A percentile compares a stretch with the other conserved stretches of the same genome.
Conservation (phyloP, 345 rosid species). For the Eutrema heterophyllum region DNA sequence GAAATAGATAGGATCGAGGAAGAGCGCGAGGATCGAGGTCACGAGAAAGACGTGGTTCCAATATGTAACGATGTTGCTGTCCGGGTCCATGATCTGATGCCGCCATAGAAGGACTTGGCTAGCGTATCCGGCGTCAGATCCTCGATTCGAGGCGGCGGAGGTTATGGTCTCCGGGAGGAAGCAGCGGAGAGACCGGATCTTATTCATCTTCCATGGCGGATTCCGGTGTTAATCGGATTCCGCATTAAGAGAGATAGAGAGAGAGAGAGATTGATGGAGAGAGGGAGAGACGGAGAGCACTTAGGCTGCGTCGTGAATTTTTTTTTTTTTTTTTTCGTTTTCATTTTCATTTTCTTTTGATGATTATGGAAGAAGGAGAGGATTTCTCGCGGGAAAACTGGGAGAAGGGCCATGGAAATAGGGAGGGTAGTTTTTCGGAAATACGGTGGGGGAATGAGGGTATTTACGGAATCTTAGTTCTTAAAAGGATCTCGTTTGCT, state of each 20-base stretch:
- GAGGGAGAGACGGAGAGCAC: not conserved
- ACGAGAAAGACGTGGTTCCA: slow-evolving; percentile 91
- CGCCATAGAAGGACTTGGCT: slow-evolving; percentile 61
- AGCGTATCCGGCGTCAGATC: slow-evolving; percentile 30
- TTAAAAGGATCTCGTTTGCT: not conserved
- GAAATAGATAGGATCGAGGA: slow-evolving; percentile 86
- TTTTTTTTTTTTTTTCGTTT: not conserved
- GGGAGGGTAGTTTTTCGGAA: not conserved
- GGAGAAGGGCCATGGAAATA: slow-evolving; percentile 10
- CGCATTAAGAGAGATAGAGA: slow-evolving; percentile 21
- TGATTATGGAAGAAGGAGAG: slow-evolving; percentile 18
- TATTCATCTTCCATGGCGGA: slow-evolving; percentile 60
- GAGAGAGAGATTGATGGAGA: not conserved
- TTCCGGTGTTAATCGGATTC: slow-evolving; percentile 41
- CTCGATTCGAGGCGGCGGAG: slow-evolving; percentile 30
- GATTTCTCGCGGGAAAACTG: slow-evolving; percentile 37
- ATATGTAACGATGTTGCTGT: slow-evolving; percentile 66
- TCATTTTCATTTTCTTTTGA: slow-evolving; percentile 6
- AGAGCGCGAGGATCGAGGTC: slow-evolving; percentile 68
- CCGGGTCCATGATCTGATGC: slow-evolving; percentile 81
- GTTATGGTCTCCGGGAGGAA: slow-evolving; percentile 36
- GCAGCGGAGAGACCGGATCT: slow-evolving; percentile 30
- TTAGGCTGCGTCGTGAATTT: not conserved
- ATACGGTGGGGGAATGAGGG: not conserved
- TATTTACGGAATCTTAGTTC: not conserved